phyloP scores from a whole-genome alignment of 257 asterid genomes.

The Nemophila menziesii region DNA sequence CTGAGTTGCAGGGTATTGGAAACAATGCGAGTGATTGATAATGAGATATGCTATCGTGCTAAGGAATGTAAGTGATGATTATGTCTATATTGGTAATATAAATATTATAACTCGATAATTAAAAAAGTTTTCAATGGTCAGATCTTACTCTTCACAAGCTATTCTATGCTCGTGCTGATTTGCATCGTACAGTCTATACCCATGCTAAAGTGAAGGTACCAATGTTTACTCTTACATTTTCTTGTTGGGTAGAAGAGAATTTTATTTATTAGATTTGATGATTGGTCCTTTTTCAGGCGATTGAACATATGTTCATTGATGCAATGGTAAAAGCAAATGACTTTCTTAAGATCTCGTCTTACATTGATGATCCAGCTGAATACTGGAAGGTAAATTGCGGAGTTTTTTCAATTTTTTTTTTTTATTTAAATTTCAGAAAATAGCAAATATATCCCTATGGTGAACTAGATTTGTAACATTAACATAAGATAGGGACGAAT shows the following conservation, averaged over 20 bases:
- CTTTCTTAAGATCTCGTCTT: conserved; percentile 50
- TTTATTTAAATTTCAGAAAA: too few relatives aligned
- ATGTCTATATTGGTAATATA: conserved; percentile 1
- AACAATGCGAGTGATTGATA: conserved; percentile 74
- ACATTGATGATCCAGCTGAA: conserved; percentile 55
- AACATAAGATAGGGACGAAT: too few relatives aligned
- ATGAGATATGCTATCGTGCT: conserved; percentile 87
- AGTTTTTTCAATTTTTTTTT: conserved; percentile 12
- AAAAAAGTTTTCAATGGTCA: conserved; percentile 15
- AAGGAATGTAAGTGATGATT: conserved; percentile 66
- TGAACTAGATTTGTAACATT: too few relatives aligned
- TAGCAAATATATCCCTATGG: too few relatives aligned
- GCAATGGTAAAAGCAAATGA: conserved; percentile 70
- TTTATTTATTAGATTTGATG: background rate
- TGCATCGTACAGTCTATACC: conserved; percentile 65
- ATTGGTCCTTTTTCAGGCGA: conserved; percentile 43
- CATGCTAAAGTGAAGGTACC: conserved; percentile 85
- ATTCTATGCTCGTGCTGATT: conserved; percentile 81
- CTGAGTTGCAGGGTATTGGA: conserved; percentile 58
- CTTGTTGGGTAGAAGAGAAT: background rate
- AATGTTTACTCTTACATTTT: conserved; percentile 1
- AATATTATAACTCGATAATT: background rate
- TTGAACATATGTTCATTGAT: conserved; percentile 76
- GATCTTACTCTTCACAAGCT: conserved; percentile 88
- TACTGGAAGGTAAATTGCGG: conserved; percentile 64